These are phyloP conservation scores for Cutaneotrichosporon sp. DNA, from an alignment of 1,284 basidiomycete species.

Conservation along the genomic window DNA sequence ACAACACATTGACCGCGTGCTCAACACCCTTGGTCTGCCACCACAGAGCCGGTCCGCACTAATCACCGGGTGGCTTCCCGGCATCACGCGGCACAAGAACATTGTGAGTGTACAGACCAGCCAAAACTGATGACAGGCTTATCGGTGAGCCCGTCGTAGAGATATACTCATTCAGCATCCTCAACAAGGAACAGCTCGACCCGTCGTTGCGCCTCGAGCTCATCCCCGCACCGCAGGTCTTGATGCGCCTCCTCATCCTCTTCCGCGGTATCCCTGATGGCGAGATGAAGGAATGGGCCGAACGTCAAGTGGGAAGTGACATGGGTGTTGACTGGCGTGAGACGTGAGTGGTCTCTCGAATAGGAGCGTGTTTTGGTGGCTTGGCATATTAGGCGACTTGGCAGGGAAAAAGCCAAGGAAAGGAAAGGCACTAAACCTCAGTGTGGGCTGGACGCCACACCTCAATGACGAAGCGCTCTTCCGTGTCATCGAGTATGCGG, in stretches of 20 bases:
- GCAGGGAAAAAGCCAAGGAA: background rate
- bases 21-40: slow-evolving; percentile 40
- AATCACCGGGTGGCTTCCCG: slow-evolving; percentile 48
- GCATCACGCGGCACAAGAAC: slow-evolving; percentile 41
- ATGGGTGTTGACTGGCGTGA: slow-evolving; percentile 47
- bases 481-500: slow-evolving; percentile 49
- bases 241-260: slow-evolving; percentile 45
- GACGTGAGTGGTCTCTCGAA: slow-evolving; percentile 32
- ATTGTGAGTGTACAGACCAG: slow-evolving; percentile 33
- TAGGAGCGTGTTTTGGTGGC: background rate
- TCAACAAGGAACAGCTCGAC: slow-evolving; percentile 39
- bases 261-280: slow-evolving; percentile 42
- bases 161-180: slow-evolving; percentile 31
- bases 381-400: too few species aligned
- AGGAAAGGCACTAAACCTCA: slow-evolving; percentile 13
- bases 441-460: slow-evolving; percentile 39
- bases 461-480: slow-evolving; percentile 43
- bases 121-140: slow-evolving; percentile 29
- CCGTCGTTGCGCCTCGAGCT: slow-evolving; percentile 34
- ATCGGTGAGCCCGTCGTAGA: slow-evolving; percentile 28
- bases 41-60: slow-evolving; percentile 43
- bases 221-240: slow-evolving; percentile 41
- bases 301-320: slow-evolving; percentile 36
- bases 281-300: slow-evolving; percentile 45
- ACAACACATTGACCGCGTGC: slow-evolving; percentile 47